A percentile compares a stretch with the other conserved stretches of the same genome.
Evolutionary conservation across 2,329 filamentous ascomycete genomes (phyloP).

Genomic region (Aureobasidium leucospermi): DNA sequence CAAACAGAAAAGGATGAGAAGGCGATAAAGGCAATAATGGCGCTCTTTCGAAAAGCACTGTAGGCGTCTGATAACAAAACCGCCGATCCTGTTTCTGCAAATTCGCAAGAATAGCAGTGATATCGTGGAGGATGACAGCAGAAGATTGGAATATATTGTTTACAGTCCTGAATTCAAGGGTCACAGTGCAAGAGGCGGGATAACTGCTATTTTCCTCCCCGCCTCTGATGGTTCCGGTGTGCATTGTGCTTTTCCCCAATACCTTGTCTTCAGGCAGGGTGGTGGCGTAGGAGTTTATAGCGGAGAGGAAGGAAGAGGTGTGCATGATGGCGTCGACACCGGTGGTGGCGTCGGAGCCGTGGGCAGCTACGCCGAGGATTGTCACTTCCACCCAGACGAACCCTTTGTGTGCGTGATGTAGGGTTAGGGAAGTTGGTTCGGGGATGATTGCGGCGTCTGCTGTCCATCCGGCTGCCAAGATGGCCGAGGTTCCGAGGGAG

Average conservation of each 20-base stretch:
- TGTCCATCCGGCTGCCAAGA: slow-evolving; percentile 4
- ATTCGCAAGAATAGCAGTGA: not conserved
- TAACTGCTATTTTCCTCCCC: slow-evolving; percentile 8
- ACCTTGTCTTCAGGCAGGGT: not conserved
- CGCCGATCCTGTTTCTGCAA: not conserved
- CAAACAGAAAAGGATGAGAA: not conserved
- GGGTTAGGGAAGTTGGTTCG: not conserved
- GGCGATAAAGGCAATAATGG: not conserved
- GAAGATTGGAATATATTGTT: not conserved
- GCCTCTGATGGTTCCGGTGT: not conserved
- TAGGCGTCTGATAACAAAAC: not conserved
- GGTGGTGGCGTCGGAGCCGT: not conserved
- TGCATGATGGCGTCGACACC: slow-evolving; percentile 2
- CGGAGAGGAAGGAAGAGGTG: not conserved
- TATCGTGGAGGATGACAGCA: not conserved
- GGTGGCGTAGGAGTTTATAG: not conserved
- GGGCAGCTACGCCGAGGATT: not conserved
- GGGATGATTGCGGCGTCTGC: slow-evolving; percentile 2
- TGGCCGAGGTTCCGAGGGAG: not conserved
- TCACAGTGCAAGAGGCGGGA: not conserved
- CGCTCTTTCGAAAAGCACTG: not conserved
- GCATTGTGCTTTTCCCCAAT: not conserved
- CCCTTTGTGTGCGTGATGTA: slow-evolving; percentile 1
- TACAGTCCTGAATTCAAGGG: not conserved
- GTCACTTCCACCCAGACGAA: not conserved